Conservation (phyloP, 2,329 filamentous ascomycete species). For the Colletotrichum costaricense region DNA sequence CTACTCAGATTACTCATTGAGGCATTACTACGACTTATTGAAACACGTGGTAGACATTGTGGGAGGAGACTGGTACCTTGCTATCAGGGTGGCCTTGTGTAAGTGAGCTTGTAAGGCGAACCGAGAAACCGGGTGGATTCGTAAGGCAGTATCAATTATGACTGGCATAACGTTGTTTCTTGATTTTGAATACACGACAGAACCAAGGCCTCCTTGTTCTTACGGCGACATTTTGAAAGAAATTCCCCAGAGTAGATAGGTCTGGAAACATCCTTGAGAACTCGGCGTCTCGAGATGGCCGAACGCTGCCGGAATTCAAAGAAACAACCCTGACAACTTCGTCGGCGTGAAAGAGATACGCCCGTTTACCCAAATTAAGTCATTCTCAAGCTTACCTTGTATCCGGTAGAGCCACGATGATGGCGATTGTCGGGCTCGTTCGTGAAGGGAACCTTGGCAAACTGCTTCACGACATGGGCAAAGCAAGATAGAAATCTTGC, state of each 20-base stretch:
- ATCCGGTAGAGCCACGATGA: background rate
- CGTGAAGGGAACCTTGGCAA: background rate
- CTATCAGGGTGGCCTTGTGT: background rate
- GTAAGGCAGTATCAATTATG: background rate
- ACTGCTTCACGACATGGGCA: background rate
- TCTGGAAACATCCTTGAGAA: background rate
- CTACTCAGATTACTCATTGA: background rate
- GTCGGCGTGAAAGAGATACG: background rate
- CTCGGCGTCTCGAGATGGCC: background rate
- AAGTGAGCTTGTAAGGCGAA: background rate
- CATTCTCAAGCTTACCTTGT: background rate
- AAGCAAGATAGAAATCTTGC: background rate
- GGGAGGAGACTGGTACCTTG: background rate
- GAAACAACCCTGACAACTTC: too few species aligned
- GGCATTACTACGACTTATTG: background rate
- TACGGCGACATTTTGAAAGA: background rate
- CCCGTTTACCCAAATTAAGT: background rate
- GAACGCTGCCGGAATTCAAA: too few species aligned
- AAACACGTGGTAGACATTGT: background rate
- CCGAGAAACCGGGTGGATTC: background rate
- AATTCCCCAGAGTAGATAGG: background rate
- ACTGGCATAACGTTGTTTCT: too few species aligned
- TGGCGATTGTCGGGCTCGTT: background rate
- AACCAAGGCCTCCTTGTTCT: background rate
- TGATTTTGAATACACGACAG: background rate